These are phyloP conservation scores for Beta vulgaris DNA, from an alignment of 148 eudicot species.

Conservation along the genomic window DNA sequence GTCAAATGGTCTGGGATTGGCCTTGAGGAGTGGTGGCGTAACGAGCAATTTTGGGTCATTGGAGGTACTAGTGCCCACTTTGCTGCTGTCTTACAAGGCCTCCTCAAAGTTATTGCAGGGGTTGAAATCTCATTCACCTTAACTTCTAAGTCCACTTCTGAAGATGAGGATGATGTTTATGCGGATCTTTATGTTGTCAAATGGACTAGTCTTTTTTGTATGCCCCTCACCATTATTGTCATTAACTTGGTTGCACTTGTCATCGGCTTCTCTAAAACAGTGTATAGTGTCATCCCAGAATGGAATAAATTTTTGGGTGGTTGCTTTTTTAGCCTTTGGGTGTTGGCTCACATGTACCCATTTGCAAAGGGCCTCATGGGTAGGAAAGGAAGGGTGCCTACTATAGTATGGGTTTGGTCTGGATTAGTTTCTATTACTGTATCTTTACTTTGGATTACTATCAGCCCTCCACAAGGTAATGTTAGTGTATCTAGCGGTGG, in stretches of 20 bases:
- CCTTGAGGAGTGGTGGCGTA: constrained; percentile 27
- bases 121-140: constrained; percentile 29
- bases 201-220: constrained; percentile 27
- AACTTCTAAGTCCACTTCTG: constrained; percentile 22
- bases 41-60: constrained; percentile 28
- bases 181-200: constrained; percentile 27
- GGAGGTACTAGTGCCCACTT: constrained; percentile 23
- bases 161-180: constrained; percentile 21
- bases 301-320: constrained; percentile 33
- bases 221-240: constrained; percentile 18
- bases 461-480: constrained; percentile 26
- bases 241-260: constrained; percentile 18
- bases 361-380: constrained; percentile 29
- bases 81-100: constrained; percentile 22
- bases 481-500: constrained; percentile 18
- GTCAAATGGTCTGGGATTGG: constrained; percentile 25
- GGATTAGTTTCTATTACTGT: constrained; percentile 32
- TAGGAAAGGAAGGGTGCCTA: constrained; percentile 20
- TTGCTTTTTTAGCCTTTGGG: constrained; percentile 31
- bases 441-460: constrained; percentile 23
- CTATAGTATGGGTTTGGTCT: constrained; percentile 26
- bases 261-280: constrained; percentile 12
- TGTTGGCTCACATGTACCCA: constrained; percentile 24
- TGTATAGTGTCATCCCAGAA: constrained; percentile 11
- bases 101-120: constrained; percentile 19